A percentile compares a stretch with the other conserved stretches of the same genome.
Conservation (phyloP, 2,329 filamentous ascomycete genomes). For the Aspergillus eucalypticola region DNA sequence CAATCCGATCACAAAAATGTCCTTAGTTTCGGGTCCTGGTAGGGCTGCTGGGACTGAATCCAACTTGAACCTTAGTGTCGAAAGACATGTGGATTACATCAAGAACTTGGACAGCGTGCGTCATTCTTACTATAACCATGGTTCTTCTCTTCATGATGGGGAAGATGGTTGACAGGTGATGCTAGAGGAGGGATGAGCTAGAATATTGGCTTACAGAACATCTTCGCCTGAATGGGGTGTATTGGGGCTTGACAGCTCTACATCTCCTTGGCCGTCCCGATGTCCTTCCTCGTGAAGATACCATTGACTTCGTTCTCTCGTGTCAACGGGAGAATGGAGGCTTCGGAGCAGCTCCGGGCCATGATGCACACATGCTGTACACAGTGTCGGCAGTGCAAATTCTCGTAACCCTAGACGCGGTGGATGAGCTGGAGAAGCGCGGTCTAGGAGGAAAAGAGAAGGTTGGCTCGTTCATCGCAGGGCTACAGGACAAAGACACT, state of each 20-base stretch:
- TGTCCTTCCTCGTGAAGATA: slow-evolving; percentile 74
- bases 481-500: slow-evolving; percentile 74
- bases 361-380: slow-evolving; percentile 95
- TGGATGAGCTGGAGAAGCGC: slow-evolving; percentile 75
- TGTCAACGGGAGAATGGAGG: slow-evolving; percentile 87
- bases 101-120: slow-evolving; percentile 83
- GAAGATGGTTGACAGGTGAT: slow-evolving; percentile 38
- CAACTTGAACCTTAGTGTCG: slow-evolving; percentile 55
- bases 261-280: slow-evolving; percentile 81
- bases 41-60: slow-evolving; percentile 49
- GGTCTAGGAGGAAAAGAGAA: slow-evolving; percentile 67
- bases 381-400: slow-evolving; percentile 96
- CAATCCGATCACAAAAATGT: slow-evolving; percentile 46
- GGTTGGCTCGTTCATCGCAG: slow-evolving; percentile 79
- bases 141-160: slow-evolving; percentile 21
- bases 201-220: slow-evolving; percentile 99
- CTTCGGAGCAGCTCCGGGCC: slow-evolving; percentile 89
- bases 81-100: slow-evolving; percentile 86
- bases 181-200: slow-evolving; percentile 82
- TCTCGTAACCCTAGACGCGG: slow-evolving; percentile 78
- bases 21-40: slow-evolving; percentile 62
- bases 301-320: slow-evolving; percentile 92
- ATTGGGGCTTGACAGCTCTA: slow-evolving; percentile 90
- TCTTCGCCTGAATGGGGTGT: slow-evolving; percentile 89
- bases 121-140: slow-evolving; percentile 32